Conservation (phyloP, 2,329 filamentous ascomycete species). For the Phialophora expanda region DNA sequence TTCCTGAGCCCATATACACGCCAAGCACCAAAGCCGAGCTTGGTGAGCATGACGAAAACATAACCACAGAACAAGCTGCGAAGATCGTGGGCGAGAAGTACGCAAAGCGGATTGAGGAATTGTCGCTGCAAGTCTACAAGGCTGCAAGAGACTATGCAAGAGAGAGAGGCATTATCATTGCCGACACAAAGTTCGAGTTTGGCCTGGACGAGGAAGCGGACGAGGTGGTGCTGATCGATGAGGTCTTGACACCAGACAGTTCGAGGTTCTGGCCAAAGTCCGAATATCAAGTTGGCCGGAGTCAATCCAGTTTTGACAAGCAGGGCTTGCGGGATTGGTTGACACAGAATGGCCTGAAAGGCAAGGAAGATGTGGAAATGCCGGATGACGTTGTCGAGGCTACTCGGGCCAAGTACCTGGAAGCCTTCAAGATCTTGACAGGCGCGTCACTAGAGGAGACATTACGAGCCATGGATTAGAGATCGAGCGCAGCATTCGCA, state of each 20-base stretch:
- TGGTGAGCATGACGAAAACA: constrained; percentile 85
- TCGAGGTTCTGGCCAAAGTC: constrained; percentile 85
- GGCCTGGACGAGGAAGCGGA: constrained; percentile 68
- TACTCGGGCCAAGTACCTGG: constrained; percentile 74
- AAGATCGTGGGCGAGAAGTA: constrained; percentile 69
- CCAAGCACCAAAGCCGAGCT: constrained; percentile 84
- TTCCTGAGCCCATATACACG: constrained; percentile 74
- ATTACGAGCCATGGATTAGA: constrained; percentile 26
- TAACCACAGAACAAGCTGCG: constrained; percentile 68
- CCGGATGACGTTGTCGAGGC: constrained; percentile 71
- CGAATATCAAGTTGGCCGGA: constrained; percentile 71
- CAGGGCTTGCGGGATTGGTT: constrained; percentile 84
- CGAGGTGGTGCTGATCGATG: constrained; percentile 77
- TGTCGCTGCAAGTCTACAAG: constrained; percentile 69
- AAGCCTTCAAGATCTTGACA: constrained; percentile 74
- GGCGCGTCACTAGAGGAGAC: constrained; percentile 53
- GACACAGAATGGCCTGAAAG: constrained; percentile 72
- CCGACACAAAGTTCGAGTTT: constrained; percentile 79
- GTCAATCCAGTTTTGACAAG: constrained; percentile 89
- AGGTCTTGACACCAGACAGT: constrained; percentile 82
- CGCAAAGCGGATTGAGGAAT: constrained; percentile 67
- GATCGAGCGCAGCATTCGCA: not conserved
- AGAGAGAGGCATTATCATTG: constrained; percentile 74
- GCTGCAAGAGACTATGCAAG: constrained; percentile 66
- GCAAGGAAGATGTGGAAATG: constrained; percentile 73